Base-by-base conservation (phyloP, 1,284 basidiomycete genomes). In the Amylostereum areolatum region DNA sequence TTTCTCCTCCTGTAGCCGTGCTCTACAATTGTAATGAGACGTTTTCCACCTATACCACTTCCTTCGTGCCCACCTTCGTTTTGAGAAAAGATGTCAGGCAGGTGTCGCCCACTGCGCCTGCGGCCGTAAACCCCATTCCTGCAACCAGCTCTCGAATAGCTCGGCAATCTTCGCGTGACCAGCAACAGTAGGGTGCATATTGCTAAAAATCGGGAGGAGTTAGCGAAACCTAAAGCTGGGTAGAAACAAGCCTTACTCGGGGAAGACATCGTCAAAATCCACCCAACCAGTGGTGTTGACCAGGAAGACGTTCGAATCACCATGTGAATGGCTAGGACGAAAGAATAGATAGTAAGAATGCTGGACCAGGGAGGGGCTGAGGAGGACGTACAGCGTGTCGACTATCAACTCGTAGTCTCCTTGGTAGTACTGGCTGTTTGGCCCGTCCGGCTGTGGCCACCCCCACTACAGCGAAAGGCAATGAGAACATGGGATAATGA, bases 221-320 rank as follows among this genome's bases (percentile, higher is more conserved):
- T 39, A n/a, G 9, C 47, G 28, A 25, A 27, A 31, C 29, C 12
- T 32, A 42, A 11, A 9, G 27, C 33, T 41, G 35, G 5, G n/a
- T 12, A 32, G 24, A 37, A 40, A 31, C 12, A 46, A 9, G 60
- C 12, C 70, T 50, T 56, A 73, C 73, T 70, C 72, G 2, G 75
- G 71, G 59, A 73, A 79, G 10, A 81, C 75, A 53, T 81, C 78
- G 0, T 61, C 71, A 49, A 58, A 78, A 0, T 67, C 66, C 11
- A 80, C 72, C 77, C 78, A 83, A 4, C 77, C 78, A 0, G 77
- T 80, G 2, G 79, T 78, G 55, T 81, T 69, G 27, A 81, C 78
- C 0, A 81, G 65, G 62, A 74, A 77, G 8, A 77, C 67, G 52
- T 75, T 69, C 44, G 66, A 58, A 55, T 80, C 78, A 5, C 76